A percentile compares a stretch with the other conserved stretches of the same genome.
Conservation (phyloP, 2,329 filamentous ascomycete species). For the Diaporthe vaccinii region DNA sequence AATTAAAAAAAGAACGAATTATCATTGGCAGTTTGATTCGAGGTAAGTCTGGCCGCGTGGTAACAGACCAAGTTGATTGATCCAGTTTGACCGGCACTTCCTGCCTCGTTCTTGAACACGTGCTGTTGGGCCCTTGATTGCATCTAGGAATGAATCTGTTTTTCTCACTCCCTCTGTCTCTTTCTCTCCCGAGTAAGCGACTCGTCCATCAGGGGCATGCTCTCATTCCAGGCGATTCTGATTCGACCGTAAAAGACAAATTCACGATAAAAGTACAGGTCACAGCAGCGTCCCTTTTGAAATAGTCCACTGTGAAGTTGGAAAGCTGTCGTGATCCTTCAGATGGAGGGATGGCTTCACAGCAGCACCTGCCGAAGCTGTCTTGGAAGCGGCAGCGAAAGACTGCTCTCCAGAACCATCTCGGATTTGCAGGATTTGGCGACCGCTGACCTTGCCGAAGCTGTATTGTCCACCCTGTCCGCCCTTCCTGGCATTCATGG, state of each 20-base stretch:
- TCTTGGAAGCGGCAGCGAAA: background rate
- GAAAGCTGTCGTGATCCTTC: background rate
- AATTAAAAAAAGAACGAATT: background rate
- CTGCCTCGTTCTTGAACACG: background rate
- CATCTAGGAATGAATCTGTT: background rate
- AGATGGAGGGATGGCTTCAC: background rate
- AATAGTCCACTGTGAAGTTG: background rate
- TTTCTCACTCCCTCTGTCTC: background rate
- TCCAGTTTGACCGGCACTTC: background rate
- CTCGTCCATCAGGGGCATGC: background rate
- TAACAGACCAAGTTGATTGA: no score
- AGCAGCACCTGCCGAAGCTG: background rate
- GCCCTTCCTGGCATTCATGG: background rate
- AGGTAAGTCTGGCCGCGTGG: background rate
- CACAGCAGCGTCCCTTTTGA: background rate
- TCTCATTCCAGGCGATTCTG: background rate
- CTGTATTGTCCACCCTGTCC: no score
- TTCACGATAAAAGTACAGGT: background rate
- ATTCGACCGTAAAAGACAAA: background rate
- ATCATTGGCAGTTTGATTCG: background rate
- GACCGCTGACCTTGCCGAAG: background rate
- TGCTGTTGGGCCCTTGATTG: background rate
- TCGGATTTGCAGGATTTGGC: background rate
- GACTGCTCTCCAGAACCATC: background rate
- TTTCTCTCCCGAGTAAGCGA: background rate